Conservation (phyloP, 1,139 yeast species). For the Pichia sp. region DNA sequence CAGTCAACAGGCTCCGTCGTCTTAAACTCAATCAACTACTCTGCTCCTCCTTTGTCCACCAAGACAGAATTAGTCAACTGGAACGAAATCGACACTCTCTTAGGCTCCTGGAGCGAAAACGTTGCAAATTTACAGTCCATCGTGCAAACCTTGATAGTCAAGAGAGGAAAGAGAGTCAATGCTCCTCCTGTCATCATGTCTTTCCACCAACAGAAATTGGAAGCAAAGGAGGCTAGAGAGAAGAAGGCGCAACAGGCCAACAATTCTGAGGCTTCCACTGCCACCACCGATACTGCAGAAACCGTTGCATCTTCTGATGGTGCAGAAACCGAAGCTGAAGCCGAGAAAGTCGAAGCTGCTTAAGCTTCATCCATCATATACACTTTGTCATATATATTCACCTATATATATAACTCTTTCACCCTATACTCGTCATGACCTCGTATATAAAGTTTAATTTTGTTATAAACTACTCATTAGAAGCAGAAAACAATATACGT, state of each 20-base stretch:
- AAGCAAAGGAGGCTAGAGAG: conserved; percentile 26
- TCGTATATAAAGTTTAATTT: background rate
- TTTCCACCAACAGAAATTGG: conserved; percentile 31
- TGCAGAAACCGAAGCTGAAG: background rate
- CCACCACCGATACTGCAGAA: background rate
- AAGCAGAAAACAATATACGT: too few species aligned
- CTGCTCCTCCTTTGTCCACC: conserved; percentile 12
- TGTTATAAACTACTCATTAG: too few species aligned
- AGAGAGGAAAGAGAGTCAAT: conserved; percentile 29
- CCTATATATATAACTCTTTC: background rate
- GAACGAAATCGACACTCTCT: conserved; percentile 21
- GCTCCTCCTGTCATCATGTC: conserved; percentile 30
- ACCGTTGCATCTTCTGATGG: background rate
- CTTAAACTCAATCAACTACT: conserved; percentile 25
- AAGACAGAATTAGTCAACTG: conserved; percentile 22
- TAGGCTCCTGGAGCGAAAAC: conserved; percentile 25
- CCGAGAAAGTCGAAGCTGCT: background rate
- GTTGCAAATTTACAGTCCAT: conserved; percentile 23
- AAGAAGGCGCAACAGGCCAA: conserved; percentile 12
- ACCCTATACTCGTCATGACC: background rate
- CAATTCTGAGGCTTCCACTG: background rate
- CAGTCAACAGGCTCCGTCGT: conserved; percentile 29
- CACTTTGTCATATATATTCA: too few species aligned
- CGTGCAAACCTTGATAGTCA: conserved; percentile 23
- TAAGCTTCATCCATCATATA: background rate